Percentiles rank a stretch among this genome's conserved stretches.
Conservation (phyloP, 2,329 filamentous ascomycete genomes). For the Hypoxylon sp. region DNA sequence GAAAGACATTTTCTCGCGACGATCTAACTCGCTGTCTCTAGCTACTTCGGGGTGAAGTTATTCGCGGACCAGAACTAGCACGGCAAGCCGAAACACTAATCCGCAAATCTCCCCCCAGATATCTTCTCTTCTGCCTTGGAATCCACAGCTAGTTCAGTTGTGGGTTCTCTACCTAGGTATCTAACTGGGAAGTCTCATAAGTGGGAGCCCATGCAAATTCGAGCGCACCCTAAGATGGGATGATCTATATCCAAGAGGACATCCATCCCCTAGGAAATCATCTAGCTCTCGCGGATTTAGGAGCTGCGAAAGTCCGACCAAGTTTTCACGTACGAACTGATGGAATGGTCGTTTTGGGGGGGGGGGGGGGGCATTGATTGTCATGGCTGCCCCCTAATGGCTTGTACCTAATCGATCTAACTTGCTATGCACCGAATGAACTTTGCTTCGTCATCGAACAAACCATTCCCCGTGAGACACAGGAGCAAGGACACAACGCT, state of each 20-base stretch:
- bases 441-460: no score
- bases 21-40: background rate
- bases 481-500: no score
- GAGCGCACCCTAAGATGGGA: background rate
- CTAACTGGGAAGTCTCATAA: background rate
- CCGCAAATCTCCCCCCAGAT: no score
- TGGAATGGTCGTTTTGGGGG: constrained; percentile 79
- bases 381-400: no score
- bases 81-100: background rate
- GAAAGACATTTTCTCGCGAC: background rate
- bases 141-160: background rate
- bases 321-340: constrained; percentile 87
- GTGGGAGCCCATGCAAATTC: background rate
- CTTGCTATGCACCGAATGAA: no score
- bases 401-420: no score
- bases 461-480: no score
- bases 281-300: constrained; percentile 71
- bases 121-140: background rate
- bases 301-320: constrained; percentile 87
- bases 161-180: background rate
- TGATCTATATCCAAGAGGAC: background rate
- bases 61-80: background rate
- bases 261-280: background rate
- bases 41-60: background rate
- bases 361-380: no score